Conservation (phyloP, 805 yeast species). For the Naumovozyma dairenensis region DNA sequence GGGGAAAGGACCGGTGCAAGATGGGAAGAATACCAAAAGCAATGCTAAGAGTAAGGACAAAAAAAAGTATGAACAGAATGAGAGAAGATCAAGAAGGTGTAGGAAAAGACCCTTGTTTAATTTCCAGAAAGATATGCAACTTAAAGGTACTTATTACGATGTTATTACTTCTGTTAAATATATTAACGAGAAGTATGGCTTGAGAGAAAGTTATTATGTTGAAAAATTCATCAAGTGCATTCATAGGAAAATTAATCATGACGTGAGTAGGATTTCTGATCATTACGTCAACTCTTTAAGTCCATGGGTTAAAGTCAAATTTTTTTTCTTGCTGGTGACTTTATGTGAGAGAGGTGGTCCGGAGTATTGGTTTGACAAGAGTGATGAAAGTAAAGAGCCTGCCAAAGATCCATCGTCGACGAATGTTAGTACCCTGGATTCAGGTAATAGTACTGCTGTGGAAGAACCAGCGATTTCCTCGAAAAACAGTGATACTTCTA, state of each 20-base stretch:
- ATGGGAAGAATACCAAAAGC: no score
- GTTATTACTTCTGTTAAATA: slow-evolving; percentile 26
- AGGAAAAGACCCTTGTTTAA: slow-evolving; percentile 11
- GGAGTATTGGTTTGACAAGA: slow-evolving; percentile 28
- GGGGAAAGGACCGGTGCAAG: no score
- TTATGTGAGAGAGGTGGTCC: slow-evolving; percentile 29
- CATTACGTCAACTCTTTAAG: slow-evolving; percentile 13
- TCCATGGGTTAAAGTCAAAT: slow-evolving; percentile 25
- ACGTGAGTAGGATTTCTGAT: slow-evolving; percentile 21
- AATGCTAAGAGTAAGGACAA: no score
- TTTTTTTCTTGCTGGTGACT: slow-evolving; percentile 24
- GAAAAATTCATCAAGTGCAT: slow-evolving; percentile 25
- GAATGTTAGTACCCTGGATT: no score
- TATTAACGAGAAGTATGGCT: slow-evolving; percentile 26
- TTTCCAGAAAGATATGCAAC: slow-evolving; percentile 18
- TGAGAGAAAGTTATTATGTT: slow-evolving; percentile 23
- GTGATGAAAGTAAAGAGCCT: no score
- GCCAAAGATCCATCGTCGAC: no score
- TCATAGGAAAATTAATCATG: slow-evolving; percentile 23
- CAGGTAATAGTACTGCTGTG: not conserved
- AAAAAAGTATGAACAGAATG: not conserved
- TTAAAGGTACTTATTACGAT: slow-evolving; percentile 23
- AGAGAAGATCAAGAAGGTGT: slow-evolving; percentile 3
- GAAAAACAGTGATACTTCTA: no score
- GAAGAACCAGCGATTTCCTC: not conserved